Conservation (phyloP, 352 stramenopile genomes). For the Hyaloperonospora brassicae region DNA sequence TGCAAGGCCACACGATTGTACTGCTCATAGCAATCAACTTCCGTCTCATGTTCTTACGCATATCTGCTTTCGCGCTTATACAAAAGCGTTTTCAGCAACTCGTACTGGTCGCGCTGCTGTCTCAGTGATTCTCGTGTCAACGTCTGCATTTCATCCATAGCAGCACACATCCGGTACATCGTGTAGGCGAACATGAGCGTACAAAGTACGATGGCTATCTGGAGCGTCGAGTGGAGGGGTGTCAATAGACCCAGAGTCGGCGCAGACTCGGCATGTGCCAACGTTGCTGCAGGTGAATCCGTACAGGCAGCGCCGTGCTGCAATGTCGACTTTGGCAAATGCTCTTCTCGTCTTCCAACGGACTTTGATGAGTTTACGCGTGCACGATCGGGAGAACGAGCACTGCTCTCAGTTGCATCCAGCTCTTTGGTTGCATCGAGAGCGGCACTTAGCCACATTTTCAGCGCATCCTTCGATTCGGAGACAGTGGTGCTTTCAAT, state of each 20-base stretch:
- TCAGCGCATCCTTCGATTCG: slow-evolving; percentile 53
- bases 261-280: background rate
- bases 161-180: slow-evolving; percentile 47
- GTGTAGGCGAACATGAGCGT: slow-evolving; percentile 63
- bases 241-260: background rate
- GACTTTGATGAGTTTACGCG: background rate
- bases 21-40: too few species aligned
- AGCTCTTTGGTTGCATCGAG: slow-evolving; percentile 18
- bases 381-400: background rate
- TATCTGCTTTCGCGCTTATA: slow-evolving; percentile 22
- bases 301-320: background rate
- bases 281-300: background rate
- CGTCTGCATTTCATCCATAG: slow-evolving; percentile 53
- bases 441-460: slow-evolving; percentile 45
- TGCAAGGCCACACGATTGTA: too few species aligned
- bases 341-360: slow-evolving; percentile 1
- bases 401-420: background rate
- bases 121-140: slow-evolving; percentile 47
- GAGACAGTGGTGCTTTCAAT: slow-evolving; percentile 75
- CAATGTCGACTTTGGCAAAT: background rate
- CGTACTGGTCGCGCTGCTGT: slow-evolving; percentile 58
- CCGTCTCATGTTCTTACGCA: background rate
- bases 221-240: slow-evolving; percentile 24
- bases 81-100: slow-evolving; percentile 55
- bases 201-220: slow-evolving; percentile 41